phyloP scores from a whole-genome alignment of 176 grass and related monocot genomes.

The Cocos nucifera region DNA sequence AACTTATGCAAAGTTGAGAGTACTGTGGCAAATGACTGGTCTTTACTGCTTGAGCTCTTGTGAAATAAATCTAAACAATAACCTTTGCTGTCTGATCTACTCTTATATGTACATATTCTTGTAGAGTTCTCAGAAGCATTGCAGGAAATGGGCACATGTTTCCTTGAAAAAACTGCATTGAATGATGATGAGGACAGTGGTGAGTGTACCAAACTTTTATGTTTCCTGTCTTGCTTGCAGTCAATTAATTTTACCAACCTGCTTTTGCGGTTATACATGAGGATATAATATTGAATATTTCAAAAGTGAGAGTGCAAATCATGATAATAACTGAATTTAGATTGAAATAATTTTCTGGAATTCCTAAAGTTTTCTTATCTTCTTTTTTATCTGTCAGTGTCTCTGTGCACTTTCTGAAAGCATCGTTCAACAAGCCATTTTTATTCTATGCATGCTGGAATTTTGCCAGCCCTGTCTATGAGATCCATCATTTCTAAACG shows the following conservation, averaged over 20 bases:
- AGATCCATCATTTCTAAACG: no score
- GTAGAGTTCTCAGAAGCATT: conserved; percentile 94
- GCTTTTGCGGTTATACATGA: conserved; percentile 16
- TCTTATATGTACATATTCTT: neutral
- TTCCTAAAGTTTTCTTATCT: conserved; percentile 8
- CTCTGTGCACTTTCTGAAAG: no score
- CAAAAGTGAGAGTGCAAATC: neutral
- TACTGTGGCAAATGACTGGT: neutral
- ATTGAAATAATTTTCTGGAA: no score
- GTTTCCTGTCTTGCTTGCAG: no score
- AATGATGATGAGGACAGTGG: conserved; percentile 70
- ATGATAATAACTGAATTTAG: no score
- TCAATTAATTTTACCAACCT: no score
- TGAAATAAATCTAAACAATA: conserved; percentile 10
- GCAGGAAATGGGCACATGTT: conserved; percentile 81
- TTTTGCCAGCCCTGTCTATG: no score
- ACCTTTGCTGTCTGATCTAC: conserved; percentile 5
- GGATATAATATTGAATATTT: conserved; percentile 2
- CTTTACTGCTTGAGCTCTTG: neutral
- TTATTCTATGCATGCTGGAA: no score
- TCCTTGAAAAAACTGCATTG: conserved; percentile 66
- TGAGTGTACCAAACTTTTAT: conserved; percentile 8
- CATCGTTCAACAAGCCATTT: no score
- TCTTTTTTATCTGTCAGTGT: conserved; percentile 1
- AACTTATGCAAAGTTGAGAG: no score